Base-by-base conservation (phyloP, 768 basidiomycete genomes). In the Pulveroboletus sp. region DNA sequence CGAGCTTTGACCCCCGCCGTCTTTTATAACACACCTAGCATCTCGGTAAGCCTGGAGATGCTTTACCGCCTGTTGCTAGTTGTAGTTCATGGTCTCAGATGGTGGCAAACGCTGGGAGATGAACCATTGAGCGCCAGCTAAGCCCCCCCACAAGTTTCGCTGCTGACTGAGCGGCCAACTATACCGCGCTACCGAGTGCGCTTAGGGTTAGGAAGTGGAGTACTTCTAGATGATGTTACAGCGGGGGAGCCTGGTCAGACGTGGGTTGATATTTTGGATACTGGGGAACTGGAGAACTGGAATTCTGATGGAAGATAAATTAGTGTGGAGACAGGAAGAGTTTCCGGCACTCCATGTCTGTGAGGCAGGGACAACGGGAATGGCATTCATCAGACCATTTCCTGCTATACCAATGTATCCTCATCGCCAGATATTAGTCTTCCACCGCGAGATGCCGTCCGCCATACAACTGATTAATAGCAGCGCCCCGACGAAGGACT, bases 391-490 rank as follows among this genome's bases (percentile, higher is more conserved):
- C n/a, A 35, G 18, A 39, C 28, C 15, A 30, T 39, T 15, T 33
- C 13, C 32, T 9, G 13, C 30, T 11, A 35, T 27, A 43, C 17
- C 38, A 30, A 8, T 3, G 24, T 36, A 5, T 33, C n/a, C 28
- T 39, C 27, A 37, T 26, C 15, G 40, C 28, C 28, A 36, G 13
- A 45, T 31, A 42, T 40, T 24, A 50, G n/a, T 79, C 74, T 69
- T 97, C 93, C 18, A 96, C 83, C 1, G 91, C 89, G 40, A 97
- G 70, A 63, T 77, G 84, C 72, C 82, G 84, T 14, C 92, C 92
- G n/a, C 91, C 89, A 60, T 89, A 97, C 41, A 95, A 71, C 63
- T 84, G 81, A 70, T 95, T 96, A n/a, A 96, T 83, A 38, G 89
- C 76, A 8, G 87, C 85, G 44, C 89, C 80, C 43, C 94, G 78